Conservation (phyloP, 345 rosid genomes). For the Orychophragmus violaceus region DNA sequence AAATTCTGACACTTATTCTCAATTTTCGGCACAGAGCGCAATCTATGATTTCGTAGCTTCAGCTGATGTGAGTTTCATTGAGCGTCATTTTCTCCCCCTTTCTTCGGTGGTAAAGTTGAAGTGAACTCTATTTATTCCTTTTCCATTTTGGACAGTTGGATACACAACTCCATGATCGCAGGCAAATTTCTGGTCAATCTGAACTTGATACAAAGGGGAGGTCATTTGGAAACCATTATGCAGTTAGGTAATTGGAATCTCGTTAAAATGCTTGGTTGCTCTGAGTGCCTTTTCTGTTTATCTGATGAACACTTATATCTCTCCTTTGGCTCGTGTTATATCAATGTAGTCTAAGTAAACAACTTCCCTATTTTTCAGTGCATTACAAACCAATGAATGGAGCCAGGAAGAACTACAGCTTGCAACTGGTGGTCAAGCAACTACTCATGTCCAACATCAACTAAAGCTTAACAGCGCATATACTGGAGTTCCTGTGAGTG, state of each 20-base stretch:
- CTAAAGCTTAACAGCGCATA: constrained; percentile 81
- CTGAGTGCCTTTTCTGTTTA: not conserved
- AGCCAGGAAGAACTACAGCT: no score
- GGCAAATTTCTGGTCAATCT: no score
- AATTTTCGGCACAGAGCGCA: constrained; percentile 59
- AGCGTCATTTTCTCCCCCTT: not conserved
- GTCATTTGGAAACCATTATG: no score
- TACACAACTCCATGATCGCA: constrained; percentile 38
- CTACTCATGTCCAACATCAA: no score
- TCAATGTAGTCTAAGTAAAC: not conserved
- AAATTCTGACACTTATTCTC: constrained; percentile 18
- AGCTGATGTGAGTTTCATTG: constrained; percentile 59
- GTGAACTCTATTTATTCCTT: constrained; percentile 1
- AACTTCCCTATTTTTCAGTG: constrained; percentile 15
- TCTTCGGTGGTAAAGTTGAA: not conserved
- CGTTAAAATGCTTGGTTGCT: not conserved
- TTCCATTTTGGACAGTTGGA: constrained; percentile 53
- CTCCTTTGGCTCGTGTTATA: not conserved
- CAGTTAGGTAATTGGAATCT: constrained; percentile 32
- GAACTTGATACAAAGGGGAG: no score
- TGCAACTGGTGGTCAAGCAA: no score
- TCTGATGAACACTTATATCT: not conserved
- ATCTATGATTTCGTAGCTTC: constrained; percentile 69
- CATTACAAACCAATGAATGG: constrained; percentile 22
- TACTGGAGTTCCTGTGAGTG: constrained; percentile 56